phyloP scores from a whole-genome alignment of 805 yeast species.

The Yamadazyma tumulicola region DNA sequence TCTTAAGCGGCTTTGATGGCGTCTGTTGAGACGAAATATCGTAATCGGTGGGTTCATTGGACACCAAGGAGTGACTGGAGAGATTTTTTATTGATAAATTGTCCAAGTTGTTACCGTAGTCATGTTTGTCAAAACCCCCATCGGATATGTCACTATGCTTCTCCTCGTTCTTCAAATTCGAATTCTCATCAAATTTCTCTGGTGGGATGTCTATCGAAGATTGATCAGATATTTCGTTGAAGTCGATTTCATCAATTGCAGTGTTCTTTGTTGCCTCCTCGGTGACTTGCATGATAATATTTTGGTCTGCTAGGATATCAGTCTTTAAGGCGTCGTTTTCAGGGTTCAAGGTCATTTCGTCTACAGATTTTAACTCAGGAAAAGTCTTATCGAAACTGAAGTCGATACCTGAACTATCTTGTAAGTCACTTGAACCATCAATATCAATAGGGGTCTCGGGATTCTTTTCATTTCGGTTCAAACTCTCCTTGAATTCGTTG shows the following conservation, averaged over 20 bases:
- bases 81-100: slow-evolving; percentile 3
- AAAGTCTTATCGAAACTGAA: slow-evolving; percentile 38
- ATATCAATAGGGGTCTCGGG: slow-evolving; percentile 8
- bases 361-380: slow-evolving; percentile 39
- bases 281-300: neutral
- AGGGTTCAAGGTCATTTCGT: no score
- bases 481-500: slow-evolving; percentile 43
- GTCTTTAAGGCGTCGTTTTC: slow-evolving; percentile 26
- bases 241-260: neutral
- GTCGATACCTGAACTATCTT: slow-evolving; percentile 17
- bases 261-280: neutral
- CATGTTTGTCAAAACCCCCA: neutral
- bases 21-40: slow-evolving; percentile 7
- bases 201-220: slow-evolving; percentile 7
- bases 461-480: slow-evolving; percentile 23
- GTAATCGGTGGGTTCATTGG: slow-evolving; percentile 8
- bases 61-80: slow-evolving; percentile 8
- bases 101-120: neutral
- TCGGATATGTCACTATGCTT: slow-evolving; percentile 13
- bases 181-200: slow-evolving; percentile 4
- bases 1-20: slow-evolving; percentile 18
- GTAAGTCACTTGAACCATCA: slow-evolving; percentile 13
- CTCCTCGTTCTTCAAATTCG: slow-evolving; percentile 9
- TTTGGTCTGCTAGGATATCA: neutral
- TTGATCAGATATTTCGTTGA: neutral